Evolutionary conservation across 2,329 filamentous ascomycete species (phyloP), one percentile per base, ranked within the genome.

Genomic region (Claviceps sorghi): DNA sequence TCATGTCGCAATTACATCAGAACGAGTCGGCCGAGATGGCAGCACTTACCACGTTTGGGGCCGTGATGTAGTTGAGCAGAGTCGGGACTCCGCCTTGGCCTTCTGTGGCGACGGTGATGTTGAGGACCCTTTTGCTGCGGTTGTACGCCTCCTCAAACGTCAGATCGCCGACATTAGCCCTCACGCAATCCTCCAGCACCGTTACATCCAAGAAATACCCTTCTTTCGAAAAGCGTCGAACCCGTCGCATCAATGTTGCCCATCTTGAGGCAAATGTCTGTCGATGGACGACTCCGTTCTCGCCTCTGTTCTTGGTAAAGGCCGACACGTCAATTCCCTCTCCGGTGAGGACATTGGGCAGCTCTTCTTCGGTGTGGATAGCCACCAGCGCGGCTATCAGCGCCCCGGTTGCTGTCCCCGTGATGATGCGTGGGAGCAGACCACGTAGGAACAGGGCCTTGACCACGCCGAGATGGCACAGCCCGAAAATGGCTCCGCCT

Each of bases 141-240:
- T 83, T 79, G 62, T 90, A 95, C 0, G 91, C 91, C 69, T 96
- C 91, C 66, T 94, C 88, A 62, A 97, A 97, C 0, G 90, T 96
- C 56, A 95, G 65, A 60, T 95, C 86, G 10, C 89, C 90, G 15
- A 95, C 82, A 58, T 95, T 95, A 15, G 83, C 81, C 53, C 84
- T 78, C 15, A 96, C 84, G 58, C 88, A 91, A 54, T 90, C 80
- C 63, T 94, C 88, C 46, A 97, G 69, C 10, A 94, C 83, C 42
- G 77, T 80, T 3, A 88, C 80, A 64, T 96, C 89, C 32, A 95
- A 76, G 54, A 95, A 86, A 62, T 94, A 88, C 0, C 89, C 89
- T 58, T 90, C 84, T 41, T 73, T 73, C 49, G 83, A 73, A 62
- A 91, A 89, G 46, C 89, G 78, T 52, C 71, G 73, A 10, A 86